phyloP scores from a whole-genome alignment of 768 basidiomycete species.

The Butyriboletus loyo region DNA sequence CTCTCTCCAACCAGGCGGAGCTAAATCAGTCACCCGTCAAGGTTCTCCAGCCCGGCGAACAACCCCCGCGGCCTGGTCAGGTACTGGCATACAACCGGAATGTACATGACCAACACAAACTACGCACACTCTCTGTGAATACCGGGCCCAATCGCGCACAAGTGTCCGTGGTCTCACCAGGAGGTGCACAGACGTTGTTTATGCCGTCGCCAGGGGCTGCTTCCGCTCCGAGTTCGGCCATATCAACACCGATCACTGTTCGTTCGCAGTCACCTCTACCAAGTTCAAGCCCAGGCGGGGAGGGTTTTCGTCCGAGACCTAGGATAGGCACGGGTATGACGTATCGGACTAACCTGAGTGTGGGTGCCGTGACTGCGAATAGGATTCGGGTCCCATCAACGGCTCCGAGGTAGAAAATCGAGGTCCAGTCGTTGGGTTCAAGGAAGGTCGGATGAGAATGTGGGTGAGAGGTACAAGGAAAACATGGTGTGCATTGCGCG shows the following conservation, averaged over 20 bases:
- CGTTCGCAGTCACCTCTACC: conserved; percentile 21
- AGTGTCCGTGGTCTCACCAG: conserved; percentile 13
- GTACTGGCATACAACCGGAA: conserved; percentile 34
- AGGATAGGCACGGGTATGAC: conserved; percentile 70
- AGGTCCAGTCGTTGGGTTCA: background rate
- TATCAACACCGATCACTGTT: conserved; percentile 9
- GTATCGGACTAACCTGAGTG: conserved; percentile 42
- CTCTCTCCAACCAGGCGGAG: conserved; percentile 5
- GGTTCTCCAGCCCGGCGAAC: conserved; percentile 23
- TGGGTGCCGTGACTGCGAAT: conserved; percentile 26
- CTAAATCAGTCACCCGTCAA: conserved; percentile 10
- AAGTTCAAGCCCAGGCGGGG: conserved; percentile 13
- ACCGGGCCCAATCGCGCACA: conserved; percentile 6
- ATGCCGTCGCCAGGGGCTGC: conserved; percentile 3
- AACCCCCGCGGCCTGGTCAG: conserved; percentile 21
- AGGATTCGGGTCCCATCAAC: conserved; percentile 38
- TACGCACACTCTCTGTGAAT: conserved; percentile 15
- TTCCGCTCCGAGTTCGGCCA: conserved; percentile 8
- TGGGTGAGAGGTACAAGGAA: background rate
- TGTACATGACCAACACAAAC: conserved; percentile 33
- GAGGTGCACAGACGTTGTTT: conserved; percentile 21
- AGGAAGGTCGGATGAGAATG: background rate
- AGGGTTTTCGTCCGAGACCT: conserved; percentile 43
- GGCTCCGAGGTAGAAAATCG: conserved; percentile 12
- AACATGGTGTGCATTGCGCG: background rate